Percentiles rank a stretch among this genome's conserved stretches.
phyloP scores from a whole-genome alignment of 2,329 filamentous ascomycete species.

The Coleophoma cylindrospora region DNA sequence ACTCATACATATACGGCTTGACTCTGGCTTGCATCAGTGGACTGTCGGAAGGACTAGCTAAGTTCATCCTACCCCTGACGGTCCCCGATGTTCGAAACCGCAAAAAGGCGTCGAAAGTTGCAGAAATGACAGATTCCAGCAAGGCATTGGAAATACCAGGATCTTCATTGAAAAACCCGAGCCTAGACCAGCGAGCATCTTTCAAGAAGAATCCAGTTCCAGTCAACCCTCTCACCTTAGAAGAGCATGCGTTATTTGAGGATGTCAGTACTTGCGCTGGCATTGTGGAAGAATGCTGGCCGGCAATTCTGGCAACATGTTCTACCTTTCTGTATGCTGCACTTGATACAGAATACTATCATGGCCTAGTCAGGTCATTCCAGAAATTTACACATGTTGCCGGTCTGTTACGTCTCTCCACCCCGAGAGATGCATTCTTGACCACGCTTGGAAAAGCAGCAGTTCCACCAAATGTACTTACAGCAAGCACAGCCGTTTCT shows the following conservation, averaged over 20 bases:
- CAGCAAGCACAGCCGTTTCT: conserved; percentile 47
- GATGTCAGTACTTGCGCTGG: conserved; percentile 74
- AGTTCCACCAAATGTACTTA: conserved; percentile 74
- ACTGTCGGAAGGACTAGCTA: conserved; percentile 87
- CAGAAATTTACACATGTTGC: conserved; percentile 95
- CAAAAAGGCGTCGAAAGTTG: conserved; percentile 31
- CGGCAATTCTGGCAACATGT: conserved; percentile 87
- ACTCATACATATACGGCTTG: conserved; percentile 90
- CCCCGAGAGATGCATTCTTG: conserved; percentile 88
- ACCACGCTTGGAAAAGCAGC: conserved; percentile 92
- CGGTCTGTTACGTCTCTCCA: conserved; percentile 76
- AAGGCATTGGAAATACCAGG: conserved; percentile 15
- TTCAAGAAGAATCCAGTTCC: conserved; percentile 74
- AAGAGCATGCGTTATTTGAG: conserved; percentile 64
- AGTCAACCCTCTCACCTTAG: conserved; percentile 74
- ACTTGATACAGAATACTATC: conserved; percentile 90
- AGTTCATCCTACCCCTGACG: conserved; percentile 87
- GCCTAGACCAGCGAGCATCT: conserved; percentile 56
- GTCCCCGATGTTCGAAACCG: conserved; percentile 64
- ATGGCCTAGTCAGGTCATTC: conserved; percentile 84
- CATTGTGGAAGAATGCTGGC: conserved; percentile 92
- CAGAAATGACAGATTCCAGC: conserved; percentile 13
- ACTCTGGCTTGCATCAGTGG: conserved; percentile 85
- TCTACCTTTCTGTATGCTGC: conserved; percentile 93
- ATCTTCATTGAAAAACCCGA: conserved; percentile 13